phyloP scores from a whole-genome alignment of 306 rosid species.

The Prunus padus region DNA sequence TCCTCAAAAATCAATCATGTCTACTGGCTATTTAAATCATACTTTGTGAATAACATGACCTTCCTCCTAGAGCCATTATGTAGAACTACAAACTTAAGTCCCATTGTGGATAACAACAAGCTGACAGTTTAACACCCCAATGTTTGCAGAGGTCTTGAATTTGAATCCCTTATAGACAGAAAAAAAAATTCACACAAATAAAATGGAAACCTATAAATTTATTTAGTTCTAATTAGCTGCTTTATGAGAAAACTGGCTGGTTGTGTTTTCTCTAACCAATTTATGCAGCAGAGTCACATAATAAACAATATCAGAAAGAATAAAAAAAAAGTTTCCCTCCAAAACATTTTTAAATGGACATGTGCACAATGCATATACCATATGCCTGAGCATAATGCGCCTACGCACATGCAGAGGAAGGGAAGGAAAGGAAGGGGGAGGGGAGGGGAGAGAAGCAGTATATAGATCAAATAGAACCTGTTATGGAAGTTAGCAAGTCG shows the following conservation, averaged over 20 bases:
- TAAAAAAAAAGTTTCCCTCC: neutral
- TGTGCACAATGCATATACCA: neutral
- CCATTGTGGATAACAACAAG: neutral
- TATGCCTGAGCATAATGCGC: slow-evolving; percentile 5
- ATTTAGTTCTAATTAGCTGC: neutral
- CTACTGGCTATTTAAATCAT: neutral
- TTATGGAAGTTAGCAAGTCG: slow-evolving; percentile 72
- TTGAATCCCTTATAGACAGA: too few relatives aligned
- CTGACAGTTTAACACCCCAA: neutral
- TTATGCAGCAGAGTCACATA: neutral
- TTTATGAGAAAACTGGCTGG: neutral
- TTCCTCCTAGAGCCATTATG: neutral
- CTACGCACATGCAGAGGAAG: slow-evolving; percentile 1
- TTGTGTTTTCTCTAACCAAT: neutral
- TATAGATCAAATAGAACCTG: slow-evolving; percentile 53
- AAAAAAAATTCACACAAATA: too few relatives aligned
- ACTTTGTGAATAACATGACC: neutral
- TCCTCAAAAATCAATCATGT: neutral
- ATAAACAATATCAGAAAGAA: neutral
- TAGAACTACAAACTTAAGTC: neutral
- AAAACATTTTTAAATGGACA: neutral
- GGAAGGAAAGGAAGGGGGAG: neutral
- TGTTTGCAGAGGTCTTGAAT: too few relatives aligned
- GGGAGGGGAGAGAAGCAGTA: neutral
- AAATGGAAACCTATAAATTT: neutral